These are phyloP conservation scores for Colletotrichum theobromicola DNA, from an alignment of 2,329 filamentous ascomycete species.

Conservation along the genomic window DNA sequence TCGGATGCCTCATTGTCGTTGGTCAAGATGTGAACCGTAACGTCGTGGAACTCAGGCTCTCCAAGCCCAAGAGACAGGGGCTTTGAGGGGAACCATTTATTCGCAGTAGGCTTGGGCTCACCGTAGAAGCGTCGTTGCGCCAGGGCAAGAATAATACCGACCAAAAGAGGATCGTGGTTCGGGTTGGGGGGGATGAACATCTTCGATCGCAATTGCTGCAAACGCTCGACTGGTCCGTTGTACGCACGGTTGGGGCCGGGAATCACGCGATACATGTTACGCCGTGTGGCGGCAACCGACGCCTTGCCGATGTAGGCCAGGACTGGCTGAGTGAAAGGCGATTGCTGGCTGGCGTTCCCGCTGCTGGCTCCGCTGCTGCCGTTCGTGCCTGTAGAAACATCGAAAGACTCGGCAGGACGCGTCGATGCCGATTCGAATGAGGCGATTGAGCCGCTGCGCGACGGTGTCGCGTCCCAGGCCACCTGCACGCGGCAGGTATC, in stretches of 20 bases:
- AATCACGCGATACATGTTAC: slow-evolving; percentile 51
- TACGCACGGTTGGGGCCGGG: slow-evolving; percentile 41
- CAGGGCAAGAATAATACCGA: slow-evolving; percentile 60
- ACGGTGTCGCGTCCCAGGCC: slow-evolving; percentile 49
- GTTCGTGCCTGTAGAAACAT: slow-evolving; percentile 4
- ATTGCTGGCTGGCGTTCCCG: not conserved
- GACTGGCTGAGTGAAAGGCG: slow-evolving; percentile 29
- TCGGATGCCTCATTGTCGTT: slow-evolving; percentile 53
- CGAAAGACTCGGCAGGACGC: slow-evolving; percentile 35
- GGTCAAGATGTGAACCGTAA: slow-evolving; percentile 56
- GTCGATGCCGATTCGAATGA: slow-evolving; percentile 44
- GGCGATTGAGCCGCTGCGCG: slow-evolving; percentile 7
- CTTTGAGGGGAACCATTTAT: slow-evolving; percentile 9
- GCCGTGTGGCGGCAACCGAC: slow-evolving; percentile 50
- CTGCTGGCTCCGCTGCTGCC: not conserved
- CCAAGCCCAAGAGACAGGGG: not conserved
- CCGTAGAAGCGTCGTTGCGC: slow-evolving; percentile 60
- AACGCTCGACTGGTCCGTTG: slow-evolving; percentile 53
- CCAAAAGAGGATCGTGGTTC: slow-evolving; percentile 58
- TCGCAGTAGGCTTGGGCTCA: slow-evolving; percentile 9
- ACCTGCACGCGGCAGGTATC: slow-evolving; percentile 53
- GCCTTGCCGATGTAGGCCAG: slow-evolving; percentile 54
- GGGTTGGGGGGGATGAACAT: slow-evolving; percentile 50
- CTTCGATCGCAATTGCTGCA: slow-evolving; percentile 54
- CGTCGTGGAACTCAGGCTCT: slow-evolving; percentile 45